Base-by-base conservation (phyloP, 2,329 filamentous ascomycete genomes). In the Microdochium bolleyi region DNA sequence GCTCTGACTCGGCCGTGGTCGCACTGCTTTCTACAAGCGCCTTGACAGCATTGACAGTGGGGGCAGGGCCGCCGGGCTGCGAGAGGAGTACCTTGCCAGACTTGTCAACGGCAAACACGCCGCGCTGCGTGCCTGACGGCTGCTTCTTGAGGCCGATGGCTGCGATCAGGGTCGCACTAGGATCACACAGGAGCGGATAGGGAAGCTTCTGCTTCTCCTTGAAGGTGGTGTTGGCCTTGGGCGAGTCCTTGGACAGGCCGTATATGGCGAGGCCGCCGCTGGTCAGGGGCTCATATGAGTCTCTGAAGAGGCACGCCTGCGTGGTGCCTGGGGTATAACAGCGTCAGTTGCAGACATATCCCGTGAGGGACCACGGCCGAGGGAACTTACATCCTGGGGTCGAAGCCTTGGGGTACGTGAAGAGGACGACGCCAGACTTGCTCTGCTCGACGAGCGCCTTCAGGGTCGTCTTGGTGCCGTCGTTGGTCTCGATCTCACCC, bases 331-430 rank as follows among this genome's bases (percentile, higher is more conserved):
- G 48, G 55, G 46, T 44, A 51, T 56, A 27, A n/a, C 24, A 27
- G 24, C 30, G 37, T 58, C 14, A 57, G 52, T 37, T 58, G 30
- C 3, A 53, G 38, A 48, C 5, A 24, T 11, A 22, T 46, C n/a
- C n/a, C n/a, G 19, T 24, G 41, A 7, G 34, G 14, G 34, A 38
- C 41, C 8, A 22, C 19, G 41, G 16, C 41, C 14, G 4, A 21
- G 54, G n/a, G 53, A 67, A 74, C 89, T 82, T 83, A 96, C 92
- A 97, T 57, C 92, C 92, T 37, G 90, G 89, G 22, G 94, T 99
- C 25, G 88, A 94, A 13, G 94, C 94, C 73, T 88, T 95, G 54
- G 94, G 94, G 67, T 97, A 97, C 30, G 92, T 96, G 70, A 99
- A 96, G 27, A 97, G 74, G 32, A 96, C 89, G 46, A 97, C 87